A percentile compares a stretch with the other conserved stretches of the same genome.
Conservation (phyloP, 2,329 filamentous ascomycete genomes). For the Sordariomycetes sp. region DNA sequence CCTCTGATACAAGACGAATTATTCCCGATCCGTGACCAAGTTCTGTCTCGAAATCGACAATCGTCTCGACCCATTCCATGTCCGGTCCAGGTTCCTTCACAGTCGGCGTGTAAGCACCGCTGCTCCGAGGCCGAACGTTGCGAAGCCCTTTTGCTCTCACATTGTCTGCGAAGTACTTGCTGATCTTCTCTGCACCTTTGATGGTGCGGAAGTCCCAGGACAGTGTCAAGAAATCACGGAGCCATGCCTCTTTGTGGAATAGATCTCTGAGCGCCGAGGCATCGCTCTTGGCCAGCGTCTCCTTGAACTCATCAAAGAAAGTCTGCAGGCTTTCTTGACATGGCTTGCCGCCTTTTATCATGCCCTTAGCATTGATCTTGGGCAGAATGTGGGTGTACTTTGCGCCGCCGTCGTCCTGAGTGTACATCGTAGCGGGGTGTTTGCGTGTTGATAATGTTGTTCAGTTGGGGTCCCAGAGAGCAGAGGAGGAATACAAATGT, state of each 20-base stretch:
- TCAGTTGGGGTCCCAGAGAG: too few relatives aligned
- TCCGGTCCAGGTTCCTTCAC: conserved; percentile 4
- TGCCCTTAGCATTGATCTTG: background rate
- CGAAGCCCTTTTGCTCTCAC: background rate
- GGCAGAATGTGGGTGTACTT: conserved; percentile 1
- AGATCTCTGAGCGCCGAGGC: conserved; percentile 6
- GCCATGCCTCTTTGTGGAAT: conserved; percentile 15
- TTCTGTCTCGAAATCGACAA: conserved; percentile 6
- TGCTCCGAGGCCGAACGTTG: conserved; percentile 1
- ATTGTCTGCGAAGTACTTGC: conserved; percentile 4
- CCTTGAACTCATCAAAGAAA: background rate
- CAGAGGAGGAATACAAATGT: too few relatives aligned
- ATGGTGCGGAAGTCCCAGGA: conserved; percentile 17
- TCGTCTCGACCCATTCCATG: conserved; percentile 5
- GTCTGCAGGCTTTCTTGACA: background rate
- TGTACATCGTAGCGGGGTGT: too few relatives aligned
- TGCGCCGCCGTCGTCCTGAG: background rate
- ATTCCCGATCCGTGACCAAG: conserved; percentile 11
- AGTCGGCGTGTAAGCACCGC: conserved; percentile 1
- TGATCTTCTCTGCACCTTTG: conserved; percentile 8
- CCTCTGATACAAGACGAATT: conserved; percentile 9
- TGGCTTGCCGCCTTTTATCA: background rate
- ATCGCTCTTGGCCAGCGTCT: background rate
- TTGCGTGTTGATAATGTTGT: too few relatives aligned
- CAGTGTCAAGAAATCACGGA: conserved; percentile 15